Base-by-base conservation (phyloP, 2,329 filamentous ascomycete species). In the Teratosphaeria gauchensis region DNA sequence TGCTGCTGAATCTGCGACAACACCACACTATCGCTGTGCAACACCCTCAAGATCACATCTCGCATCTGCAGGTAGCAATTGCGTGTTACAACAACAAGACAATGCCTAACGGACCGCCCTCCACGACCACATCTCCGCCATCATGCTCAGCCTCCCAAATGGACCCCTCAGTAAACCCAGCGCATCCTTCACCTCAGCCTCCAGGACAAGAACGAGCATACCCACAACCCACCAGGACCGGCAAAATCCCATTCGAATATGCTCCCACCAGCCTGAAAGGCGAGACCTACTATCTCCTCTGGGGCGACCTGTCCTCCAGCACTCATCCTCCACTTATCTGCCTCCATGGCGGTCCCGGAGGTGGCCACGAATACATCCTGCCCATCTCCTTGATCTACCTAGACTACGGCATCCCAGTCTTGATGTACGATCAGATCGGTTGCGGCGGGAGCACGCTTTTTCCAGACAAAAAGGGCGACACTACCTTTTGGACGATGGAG, bases 401-500 rank as follows among this genome's bases (percentile, higher is more conserved):
- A 32, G 64, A 72, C 19, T 71, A 73, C 62, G 65, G 66, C 31
- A 73, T 75, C 6, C 77, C 80, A 0, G 69, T 82, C 1, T 67
- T 83, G 31, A 75, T 82, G 65, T 83, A 83, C 66, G 80, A 83
- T 63, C 80, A 83, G 60, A 71, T 82, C 56, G 80, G 80, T 24
- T 77, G 75, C 61, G 80, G 78, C 8, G 65, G 65, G 14, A 80
- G 75, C 3, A 82, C 80, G 0, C 79, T 77, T 57, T 71, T 82
- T 11, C 74, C 65, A 0, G 75, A 79, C 32, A 78, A 76, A 57
- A 67, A 67, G 9, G 75, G 76, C 11, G 75, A 80, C 54, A 69
- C 71, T 1, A 58, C 59, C 0, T 82, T 83, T 69, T 83, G 79
- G 79, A 74, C 71, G 0, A 62, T 74, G 0, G 69, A 76, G 2